Conservation (phyloP, 2,329 filamentous ascomycete genomes). For the Aspergillus bombycis region DNA sequence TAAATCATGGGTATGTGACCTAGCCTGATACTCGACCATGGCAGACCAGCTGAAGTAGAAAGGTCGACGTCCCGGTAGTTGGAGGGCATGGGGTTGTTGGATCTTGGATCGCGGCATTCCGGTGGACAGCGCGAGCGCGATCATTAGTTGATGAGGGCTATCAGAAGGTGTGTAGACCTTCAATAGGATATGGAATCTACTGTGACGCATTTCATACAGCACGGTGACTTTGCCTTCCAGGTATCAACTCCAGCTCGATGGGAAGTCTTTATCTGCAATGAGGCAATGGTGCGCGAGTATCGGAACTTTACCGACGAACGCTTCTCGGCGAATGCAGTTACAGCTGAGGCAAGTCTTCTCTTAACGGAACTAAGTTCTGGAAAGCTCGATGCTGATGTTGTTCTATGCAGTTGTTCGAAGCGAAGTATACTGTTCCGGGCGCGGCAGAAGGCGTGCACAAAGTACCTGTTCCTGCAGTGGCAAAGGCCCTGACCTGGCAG, state of each 20-base stretch:
- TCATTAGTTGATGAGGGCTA: background rate
- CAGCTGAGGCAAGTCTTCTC: background rate
- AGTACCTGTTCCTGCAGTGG: background rate
- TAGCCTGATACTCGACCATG: no score
- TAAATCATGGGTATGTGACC: no score
- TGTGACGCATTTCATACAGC: background rate
- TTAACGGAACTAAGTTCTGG: no score
- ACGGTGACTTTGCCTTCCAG: background rate
- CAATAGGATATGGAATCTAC: no score
- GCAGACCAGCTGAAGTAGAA: no score
- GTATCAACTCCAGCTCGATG: background rate
- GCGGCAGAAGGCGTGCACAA: background rate
- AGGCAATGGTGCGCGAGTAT: background rate
- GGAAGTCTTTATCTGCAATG: background rate
- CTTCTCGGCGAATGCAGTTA: background rate
- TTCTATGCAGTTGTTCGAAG: background rate
- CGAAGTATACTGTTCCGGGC: background rate
- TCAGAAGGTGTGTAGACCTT: background rate
- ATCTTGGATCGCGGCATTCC: background rate
- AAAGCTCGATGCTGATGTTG: background rate
- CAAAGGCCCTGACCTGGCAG: background rate
- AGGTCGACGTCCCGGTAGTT: background rate
- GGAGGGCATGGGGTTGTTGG: background rate
- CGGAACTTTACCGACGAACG: background rate
- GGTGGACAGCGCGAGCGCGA: background rate